Conservation (phyloP, 2,329 filamentous ascomycete genomes). For the Didymella exigua region DNA sequence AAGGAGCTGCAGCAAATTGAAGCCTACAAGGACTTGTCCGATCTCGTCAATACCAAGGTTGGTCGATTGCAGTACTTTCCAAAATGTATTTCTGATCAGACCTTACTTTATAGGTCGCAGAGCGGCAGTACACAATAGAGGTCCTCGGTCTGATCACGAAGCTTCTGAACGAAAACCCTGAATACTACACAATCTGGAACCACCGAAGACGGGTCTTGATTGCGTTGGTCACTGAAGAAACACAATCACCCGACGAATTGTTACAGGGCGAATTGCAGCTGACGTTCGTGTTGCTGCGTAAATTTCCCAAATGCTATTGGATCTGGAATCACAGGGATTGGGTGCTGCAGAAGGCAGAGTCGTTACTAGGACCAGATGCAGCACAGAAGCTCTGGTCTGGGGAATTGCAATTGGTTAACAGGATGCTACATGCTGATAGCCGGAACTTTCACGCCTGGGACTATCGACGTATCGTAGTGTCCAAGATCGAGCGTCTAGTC, state of each 20-base stretch:
- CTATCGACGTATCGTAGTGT: conserved; percentile 80
- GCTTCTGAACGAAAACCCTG: conserved; percentile 77
- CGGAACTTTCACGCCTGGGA: conserved; percentile 98
- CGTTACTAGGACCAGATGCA: conserved; percentile 61
- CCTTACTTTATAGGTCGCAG: conserved; percentile 46
- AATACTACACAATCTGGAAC: conserved; percentile 94
- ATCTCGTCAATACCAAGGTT: conserved; percentile 70
- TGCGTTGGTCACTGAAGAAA: conserved; percentile 57
- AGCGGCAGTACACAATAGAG: conserved; percentile 58
- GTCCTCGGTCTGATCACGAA: conserved; percentile 73
- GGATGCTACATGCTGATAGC: conserved; percentile 85
- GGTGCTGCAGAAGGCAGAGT: conserved; percentile 75
- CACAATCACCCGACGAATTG: conserved; percentile 53
- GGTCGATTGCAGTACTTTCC: neutral
- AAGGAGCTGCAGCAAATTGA: conserved; percentile 77
- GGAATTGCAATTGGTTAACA: conserved; percentile 80
- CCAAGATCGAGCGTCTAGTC: conserved; percentile 68
- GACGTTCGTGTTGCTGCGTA: conserved; percentile 79
- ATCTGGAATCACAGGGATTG: conserved; percentile 97
- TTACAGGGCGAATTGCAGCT: conserved; percentile 79
- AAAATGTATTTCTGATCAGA: neutral
- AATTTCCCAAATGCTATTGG: conserved; percentile 98
- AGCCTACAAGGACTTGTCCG: conserved; percentile 74
- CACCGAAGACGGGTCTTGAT: conserved; percentile 75
- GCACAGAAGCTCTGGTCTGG: conserved; percentile 78